Evolutionary conservation across 2,329 filamentous ascomycete species (phyloP).

Genomic region (Zopfia rhizophila): DNA sequence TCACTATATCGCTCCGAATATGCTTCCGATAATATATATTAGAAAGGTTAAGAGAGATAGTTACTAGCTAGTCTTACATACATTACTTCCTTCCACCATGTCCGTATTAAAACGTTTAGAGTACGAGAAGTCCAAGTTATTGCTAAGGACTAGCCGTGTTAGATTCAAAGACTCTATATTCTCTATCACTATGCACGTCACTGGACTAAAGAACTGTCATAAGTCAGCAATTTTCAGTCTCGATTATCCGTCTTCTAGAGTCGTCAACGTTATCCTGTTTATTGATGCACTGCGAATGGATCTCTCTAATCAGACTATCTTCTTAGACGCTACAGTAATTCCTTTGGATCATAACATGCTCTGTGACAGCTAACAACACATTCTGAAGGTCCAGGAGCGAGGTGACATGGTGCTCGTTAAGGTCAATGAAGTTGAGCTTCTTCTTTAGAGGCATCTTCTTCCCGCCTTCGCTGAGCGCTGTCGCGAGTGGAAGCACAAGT

Average conservation of each 20-base stretch:
- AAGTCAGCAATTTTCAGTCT: slow-evolving; percentile 27
- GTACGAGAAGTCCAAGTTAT: not conserved
- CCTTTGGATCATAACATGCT: slow-evolving; percentile 30
- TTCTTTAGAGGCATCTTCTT: slow-evolving; percentile 28
- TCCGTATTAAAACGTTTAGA: not conserved
- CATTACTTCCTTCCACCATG: not conserved
- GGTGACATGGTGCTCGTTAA: slow-evolving; percentile 23
- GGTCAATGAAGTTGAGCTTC: slow-evolving; percentile 23
- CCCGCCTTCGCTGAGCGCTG: slow-evolving; percentile 44
- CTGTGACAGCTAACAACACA: slow-evolving; percentile 7
- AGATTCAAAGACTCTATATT: slow-evolving; percentile 43
- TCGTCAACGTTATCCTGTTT: slow-evolving; percentile 34
- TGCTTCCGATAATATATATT: slow-evolving; percentile 10
- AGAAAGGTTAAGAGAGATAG: not conserved
- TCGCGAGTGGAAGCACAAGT: slow-evolving; percentile 49
- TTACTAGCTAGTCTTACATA: not conserved
- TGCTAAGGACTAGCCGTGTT: slow-evolving; percentile 14
- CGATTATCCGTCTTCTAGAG: slow-evolving; percentile 13
- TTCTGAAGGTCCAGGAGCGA: not conserved
- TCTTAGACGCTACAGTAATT: slow-evolving; percentile 47
- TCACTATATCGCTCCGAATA: slow-evolving; percentile 11
- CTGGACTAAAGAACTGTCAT: slow-evolving; percentile 22
- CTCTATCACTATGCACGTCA: slow-evolving; percentile 34
- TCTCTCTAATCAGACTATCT: slow-evolving; percentile 38
- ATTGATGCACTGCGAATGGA: slow-evolving; percentile 45